These are phyloP conservation scores for Actinomucor elegans DNA, from an alignment of 371 early-diverging fungal species.

Conservation along the genomic window DNA sequence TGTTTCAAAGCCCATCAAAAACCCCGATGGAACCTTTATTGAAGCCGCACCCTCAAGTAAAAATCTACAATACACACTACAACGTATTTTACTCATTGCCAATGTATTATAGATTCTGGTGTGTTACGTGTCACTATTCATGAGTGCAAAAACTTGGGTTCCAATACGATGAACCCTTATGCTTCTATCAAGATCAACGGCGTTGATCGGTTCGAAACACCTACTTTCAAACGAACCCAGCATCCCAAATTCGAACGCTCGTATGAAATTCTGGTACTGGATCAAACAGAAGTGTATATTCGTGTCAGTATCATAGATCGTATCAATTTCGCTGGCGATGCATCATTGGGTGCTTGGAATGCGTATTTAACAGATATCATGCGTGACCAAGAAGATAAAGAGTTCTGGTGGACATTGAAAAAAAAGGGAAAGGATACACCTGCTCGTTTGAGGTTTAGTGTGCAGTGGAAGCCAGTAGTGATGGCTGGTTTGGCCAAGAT, in stretches of 20 bases:
- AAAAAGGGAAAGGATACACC: constrained; percentile 23
- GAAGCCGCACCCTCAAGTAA: constrained; percentile 62
- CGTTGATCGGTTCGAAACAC: constrained; percentile 38
- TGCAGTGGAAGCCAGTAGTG: constrained; percentile 59
- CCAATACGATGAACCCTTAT: constrained; percentile 44
- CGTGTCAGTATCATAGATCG: constrained; percentile 23
- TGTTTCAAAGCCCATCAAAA: constrained; percentile 54
- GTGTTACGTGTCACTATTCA: constrained; percentile 55
- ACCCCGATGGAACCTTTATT: constrained; percentile 44
- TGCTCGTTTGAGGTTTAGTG: constrained; percentile 44
- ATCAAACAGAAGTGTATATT: constrained; percentile 37
- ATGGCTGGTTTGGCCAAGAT: constrained; percentile 42
- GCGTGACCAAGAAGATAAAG: constrained; percentile 31
- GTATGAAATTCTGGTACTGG: constrained; percentile 46
- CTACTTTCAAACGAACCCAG: constrained; percentile 40
- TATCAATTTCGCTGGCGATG: constrained; percentile 24
- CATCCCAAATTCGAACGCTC: constrained; percentile 50
- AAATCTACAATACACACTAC: too few relatives aligned
- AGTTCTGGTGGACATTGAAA: constrained; percentile 46
- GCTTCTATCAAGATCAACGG: constrained; percentile 49
- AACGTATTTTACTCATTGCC: too few relatives aligned
- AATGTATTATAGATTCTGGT: constrained; percentile 43
- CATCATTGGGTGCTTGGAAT: constrained; percentile 42
- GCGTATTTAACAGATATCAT: constrained; percentile 38
- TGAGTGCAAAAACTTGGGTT: constrained; percentile 47